Conservation (phyloP, 2,329 filamentous ascomycete species). For the Aureobasidium zeae region DNA sequence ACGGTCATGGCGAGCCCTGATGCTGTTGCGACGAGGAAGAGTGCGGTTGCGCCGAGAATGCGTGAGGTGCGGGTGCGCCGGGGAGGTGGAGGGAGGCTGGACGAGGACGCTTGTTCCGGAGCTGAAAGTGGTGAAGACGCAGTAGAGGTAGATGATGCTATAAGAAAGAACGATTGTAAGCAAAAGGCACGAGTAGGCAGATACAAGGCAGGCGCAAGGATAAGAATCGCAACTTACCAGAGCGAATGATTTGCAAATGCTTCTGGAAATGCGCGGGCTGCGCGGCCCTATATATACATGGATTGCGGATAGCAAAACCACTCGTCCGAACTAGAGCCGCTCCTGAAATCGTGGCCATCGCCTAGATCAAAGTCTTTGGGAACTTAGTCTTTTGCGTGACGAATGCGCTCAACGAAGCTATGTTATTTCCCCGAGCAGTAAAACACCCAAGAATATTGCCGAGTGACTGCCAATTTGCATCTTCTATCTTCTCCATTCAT, state of each 20-base stretch:
- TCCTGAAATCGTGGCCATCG: conserved; percentile 1
- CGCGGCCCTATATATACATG: conserved; percentile 8
- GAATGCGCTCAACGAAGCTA: no score
- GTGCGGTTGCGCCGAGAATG: conserved; percentile 39
- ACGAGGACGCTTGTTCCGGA: no score
- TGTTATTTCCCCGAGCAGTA: no score
- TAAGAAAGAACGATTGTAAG: not conserved
- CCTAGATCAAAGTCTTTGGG: not conserved
- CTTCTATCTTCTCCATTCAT: no score
- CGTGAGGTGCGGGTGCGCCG: conserved; percentile 25
- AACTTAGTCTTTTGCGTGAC: no score
- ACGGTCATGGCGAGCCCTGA: conserved; percentile 50
- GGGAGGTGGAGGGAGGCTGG: not conserved
- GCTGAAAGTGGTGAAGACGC: not conserved
- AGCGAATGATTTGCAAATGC: conserved; percentile 7
- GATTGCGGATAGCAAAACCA: not conserved
- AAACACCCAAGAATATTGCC: no score
- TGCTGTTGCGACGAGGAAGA: conserved; percentile 41
- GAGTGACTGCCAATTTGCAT: no score
- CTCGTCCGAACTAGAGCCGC: conserved; percentile 4
- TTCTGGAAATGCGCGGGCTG: conserved; percentile 14
- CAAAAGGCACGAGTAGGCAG: not conserved
- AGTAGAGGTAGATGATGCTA: not conserved
- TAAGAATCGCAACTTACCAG: not conserved
- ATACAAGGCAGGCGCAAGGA: not conserved